These are phyloP conservation scores for Escallonia herrerae DNA, from an alignment of 129 eudicot species.

Conservation along the genomic window DNA sequence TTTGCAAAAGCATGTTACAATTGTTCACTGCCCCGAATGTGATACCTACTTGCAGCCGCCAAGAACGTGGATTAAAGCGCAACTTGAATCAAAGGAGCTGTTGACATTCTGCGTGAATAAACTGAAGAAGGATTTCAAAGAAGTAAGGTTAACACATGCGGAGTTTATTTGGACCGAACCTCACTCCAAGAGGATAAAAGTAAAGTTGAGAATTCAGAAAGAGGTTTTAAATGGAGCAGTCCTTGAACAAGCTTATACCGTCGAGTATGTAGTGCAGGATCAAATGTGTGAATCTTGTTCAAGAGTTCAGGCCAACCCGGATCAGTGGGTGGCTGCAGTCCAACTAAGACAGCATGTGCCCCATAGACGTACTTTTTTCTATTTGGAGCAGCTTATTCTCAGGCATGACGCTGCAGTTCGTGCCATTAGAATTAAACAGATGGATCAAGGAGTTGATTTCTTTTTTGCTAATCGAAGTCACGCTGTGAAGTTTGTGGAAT, in stretches of 20 bases:
- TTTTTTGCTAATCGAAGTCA: conserved; percentile 58
- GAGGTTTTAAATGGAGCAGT: conserved; percentile 59
- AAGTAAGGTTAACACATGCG: conserved; percentile 28
- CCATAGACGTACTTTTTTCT: conserved; percentile 65
- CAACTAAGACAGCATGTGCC: conserved; percentile 61
- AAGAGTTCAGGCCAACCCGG: conserved; percentile 61
- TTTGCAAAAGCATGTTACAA: conserved; percentile 45
- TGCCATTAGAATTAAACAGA: conserved; percentile 50
- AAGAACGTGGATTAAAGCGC: conserved; percentile 54
- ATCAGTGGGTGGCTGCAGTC: conserved; percentile 74
- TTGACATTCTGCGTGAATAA: conserved; percentile 53
- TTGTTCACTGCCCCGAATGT: conserved; percentile 57
- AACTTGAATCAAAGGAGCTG: conserved; percentile 55
- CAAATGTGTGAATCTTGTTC: conserved; percentile 65
- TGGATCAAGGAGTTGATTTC: conserved; percentile 65
- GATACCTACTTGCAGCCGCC: conserved; percentile 63
- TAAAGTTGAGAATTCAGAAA: conserved; percentile 40
- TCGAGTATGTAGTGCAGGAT: conserved; percentile 59
- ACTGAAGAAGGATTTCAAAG: conserved; percentile 33
- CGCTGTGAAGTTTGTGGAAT: conserved; percentile 56
- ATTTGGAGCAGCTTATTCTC: conserved; percentile 58
- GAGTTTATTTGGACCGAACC: conserved; percentile 52
- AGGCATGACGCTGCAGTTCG: conserved; percentile 61
- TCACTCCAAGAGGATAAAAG: conserved; percentile 48
- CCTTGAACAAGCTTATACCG: conserved; percentile 44